Percentiles rank a stretch among this genome's conserved stretches.
These are phyloP conservation scores for Entomophthora muscae DNA, from an alignment of 371 early-diverging fungal genomes.

Conservation along the genomic window DNA sequence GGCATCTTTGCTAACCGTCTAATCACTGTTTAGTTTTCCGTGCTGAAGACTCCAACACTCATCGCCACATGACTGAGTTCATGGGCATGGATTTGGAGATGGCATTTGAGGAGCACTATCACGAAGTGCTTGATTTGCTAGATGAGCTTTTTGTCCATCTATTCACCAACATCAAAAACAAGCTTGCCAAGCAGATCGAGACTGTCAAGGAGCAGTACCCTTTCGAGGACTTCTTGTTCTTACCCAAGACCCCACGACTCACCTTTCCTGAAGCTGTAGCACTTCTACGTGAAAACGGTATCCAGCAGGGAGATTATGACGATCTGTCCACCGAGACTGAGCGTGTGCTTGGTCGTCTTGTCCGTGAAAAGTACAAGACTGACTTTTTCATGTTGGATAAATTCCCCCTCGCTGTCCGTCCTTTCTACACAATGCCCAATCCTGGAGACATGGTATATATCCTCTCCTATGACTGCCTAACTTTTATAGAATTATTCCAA, in stretches of 20 bases:
- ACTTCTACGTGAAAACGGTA: conserved; percentile 81
- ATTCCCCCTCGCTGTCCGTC: conserved; percentile 93
- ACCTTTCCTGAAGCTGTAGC: conserved; percentile 83
- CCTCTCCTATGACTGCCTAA: background rate
- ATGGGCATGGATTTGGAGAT: conserved; percentile 99
- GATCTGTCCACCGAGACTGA: conserved; percentile 93
- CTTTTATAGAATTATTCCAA: conserved; percentile 64
- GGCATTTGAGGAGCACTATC: conserved; percentile 97
- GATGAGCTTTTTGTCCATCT: conserved; percentile 61
- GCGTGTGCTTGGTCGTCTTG: conserved; percentile 79
- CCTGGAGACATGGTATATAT: conserved; percentile 40
- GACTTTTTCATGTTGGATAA: conserved; percentile 99
- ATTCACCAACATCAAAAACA: conserved; percentile 71
- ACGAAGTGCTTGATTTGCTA: conserved; percentile 75
- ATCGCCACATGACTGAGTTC: conserved; percentile 99
- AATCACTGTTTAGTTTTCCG: conserved; percentile 66
- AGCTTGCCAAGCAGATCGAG: conserved; percentile 72
- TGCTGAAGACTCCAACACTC: conserved; percentile 97
- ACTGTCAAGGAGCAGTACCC: conserved; percentile 83
- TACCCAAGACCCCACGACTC: conserved; percentile 73
- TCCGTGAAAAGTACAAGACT: conserved; percentile 88
- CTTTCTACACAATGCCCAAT: conserved; percentile 99
- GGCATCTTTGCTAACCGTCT: background rate
- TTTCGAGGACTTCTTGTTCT: conserved; percentile 79
- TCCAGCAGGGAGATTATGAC: conserved; percentile 82